A percentile compares a stretch with the other conserved stretches of the same genome.
phyloP scores from a whole-genome alignment of 2,329 filamentous ascomycete species.

The Fusarium buharicum region DNA sequence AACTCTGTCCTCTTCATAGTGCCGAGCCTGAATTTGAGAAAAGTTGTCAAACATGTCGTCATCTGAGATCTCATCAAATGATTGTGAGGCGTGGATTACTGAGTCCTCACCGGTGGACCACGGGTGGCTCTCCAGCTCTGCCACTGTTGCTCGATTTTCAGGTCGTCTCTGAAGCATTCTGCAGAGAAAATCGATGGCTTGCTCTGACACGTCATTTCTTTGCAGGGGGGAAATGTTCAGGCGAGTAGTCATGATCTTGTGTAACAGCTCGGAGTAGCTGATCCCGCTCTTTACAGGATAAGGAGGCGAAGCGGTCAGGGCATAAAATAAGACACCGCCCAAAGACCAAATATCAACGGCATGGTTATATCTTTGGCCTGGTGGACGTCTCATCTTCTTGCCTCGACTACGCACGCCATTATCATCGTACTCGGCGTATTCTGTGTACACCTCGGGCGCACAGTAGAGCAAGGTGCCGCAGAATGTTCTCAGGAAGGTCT shows the following conservation, averaged over 20 bases:
- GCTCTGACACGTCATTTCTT: conserved; percentile 66
- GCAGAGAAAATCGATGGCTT: conserved; percentile 77
- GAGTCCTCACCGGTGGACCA: conserved; percentile 69
- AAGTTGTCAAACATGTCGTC: conserved; percentile 68
- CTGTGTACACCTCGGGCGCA: conserved; percentile 93
- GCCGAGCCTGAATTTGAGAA: conserved; percentile 63
- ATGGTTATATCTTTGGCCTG: conserved; percentile 80
- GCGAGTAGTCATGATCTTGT: conserved; percentile 84
- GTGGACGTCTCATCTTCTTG: conserved; percentile 69
- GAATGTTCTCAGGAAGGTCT: conserved; percentile 95
- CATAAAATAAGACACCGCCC: conserved; percentile 89
- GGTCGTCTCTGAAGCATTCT: conserved; percentile 87
- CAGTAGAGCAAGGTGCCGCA: conserved; percentile 97
- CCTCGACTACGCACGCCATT: conserved; percentile 70
- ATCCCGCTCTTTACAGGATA: conserved; percentile 82
- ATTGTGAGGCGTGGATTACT: conserved; percentile 54
- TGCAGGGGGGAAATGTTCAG: conserved; percentile 74
- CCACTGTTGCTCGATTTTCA: conserved; percentile 77
- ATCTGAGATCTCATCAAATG: conserved; percentile 71
- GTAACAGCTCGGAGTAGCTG: conserved; percentile 80
- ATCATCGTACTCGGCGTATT: conserved; percentile 75
- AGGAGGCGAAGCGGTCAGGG: conserved; percentile 81
- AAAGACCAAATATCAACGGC: conserved; percentile 97
- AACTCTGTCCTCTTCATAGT: conserved; percentile 53
- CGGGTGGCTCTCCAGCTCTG: conserved; percentile 73